A percentile compares a stretch with the other conserved stretches of the same genome.
Evolutionary conservation across 2,329 filamentous ascomycete genomes (phyloP).

Genomic region (Claviceps africana): DNA sequence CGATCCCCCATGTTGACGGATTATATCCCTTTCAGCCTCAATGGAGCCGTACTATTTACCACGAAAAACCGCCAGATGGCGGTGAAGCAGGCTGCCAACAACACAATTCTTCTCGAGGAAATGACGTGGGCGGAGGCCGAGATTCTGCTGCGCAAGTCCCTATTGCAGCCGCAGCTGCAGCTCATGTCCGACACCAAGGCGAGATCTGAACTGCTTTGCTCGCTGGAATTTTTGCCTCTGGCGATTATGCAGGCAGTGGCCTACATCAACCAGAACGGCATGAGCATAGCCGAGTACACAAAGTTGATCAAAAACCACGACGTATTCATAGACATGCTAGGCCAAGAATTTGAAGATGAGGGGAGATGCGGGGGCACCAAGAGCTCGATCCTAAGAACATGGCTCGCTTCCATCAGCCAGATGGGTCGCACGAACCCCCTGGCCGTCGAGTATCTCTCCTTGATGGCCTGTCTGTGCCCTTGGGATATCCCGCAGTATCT

Average conservation of each 20-base stretch:
- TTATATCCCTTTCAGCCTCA: not conserved
- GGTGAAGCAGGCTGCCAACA: not conserved
- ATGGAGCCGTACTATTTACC: not conserved
- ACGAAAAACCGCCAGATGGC: too few relatives aligned
- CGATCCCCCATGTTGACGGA: not conserved
- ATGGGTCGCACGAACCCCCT: not conserved
- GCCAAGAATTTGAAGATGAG: not conserved
- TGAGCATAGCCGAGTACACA: not conserved
- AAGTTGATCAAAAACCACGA: not conserved
- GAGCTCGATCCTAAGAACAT: not conserved
- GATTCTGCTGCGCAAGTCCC: not conserved
- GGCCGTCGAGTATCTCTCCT: not conserved
- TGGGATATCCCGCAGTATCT: not conserved
- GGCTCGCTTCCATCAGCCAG: not conserved
- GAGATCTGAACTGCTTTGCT: not conserved
- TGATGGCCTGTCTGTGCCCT: not conserved
- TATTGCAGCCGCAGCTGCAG: not conserved
- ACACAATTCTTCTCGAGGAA: not conserved
- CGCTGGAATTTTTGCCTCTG: not conserved
- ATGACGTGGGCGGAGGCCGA: not conserved
- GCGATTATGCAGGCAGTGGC: not conserved
- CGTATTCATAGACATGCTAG: not conserved
- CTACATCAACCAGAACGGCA: not conserved
- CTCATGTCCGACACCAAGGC: not conserved
- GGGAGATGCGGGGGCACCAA: not conserved